phyloP scores from a whole-genome alignment of 352 stramenopile species.

The Phytopythium litorale region DNA sequence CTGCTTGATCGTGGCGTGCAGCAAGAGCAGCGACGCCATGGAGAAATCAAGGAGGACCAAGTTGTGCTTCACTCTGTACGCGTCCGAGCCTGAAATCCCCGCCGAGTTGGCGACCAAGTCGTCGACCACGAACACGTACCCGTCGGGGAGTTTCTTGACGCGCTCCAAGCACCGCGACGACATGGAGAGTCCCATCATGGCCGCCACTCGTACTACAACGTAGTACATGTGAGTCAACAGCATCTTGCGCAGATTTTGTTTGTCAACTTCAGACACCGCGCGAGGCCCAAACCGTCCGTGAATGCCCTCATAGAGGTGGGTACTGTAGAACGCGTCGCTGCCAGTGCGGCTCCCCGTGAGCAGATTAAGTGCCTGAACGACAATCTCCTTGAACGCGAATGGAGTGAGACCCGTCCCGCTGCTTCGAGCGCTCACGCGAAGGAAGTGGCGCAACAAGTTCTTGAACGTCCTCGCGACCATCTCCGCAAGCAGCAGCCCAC shows the following conservation, averaged over 20 bases:
- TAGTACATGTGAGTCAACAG: constrained; percentile 43
- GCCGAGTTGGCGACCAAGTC: constrained; percentile 38
- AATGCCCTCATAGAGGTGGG: constrained; percentile 75
- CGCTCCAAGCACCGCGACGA: constrained; percentile 31
- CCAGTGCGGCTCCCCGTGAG: constrained; percentile 51
- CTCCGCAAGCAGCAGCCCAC: constrained; percentile 70
- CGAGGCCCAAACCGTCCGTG: constrained; percentile 59
- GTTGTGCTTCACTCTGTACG: constrained; percentile 81
- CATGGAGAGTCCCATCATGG: constrained; percentile 64
- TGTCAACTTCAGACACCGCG: constrained; percentile 71
- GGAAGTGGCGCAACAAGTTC: constrained; percentile 74
- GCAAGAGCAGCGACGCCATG: constrained; percentile 77
- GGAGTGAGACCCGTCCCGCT: constrained; percentile 39
- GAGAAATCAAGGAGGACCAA: constrained; percentile 85
- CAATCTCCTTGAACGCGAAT: constrained; percentile 39
- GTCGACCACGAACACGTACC: constrained; percentile 73
- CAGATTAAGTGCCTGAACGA: constrained; percentile 62
- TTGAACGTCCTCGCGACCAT: constrained; percentile 89
- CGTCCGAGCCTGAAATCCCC: constrained; percentile 10
- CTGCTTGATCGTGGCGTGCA: constrained; percentile 73
- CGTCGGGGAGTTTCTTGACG: constrained; percentile 45
- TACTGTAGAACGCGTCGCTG: constrained; percentile 70
- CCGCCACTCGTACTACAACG: constrained; percentile 43
- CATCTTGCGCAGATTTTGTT: constrained; percentile 61
- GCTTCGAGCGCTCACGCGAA: constrained; percentile 39